These are phyloP conservation scores for Sordaria brevicollis DNA, from an alignment of 495 filamentous ascomycete species.

Conservation along the genomic window DNA sequence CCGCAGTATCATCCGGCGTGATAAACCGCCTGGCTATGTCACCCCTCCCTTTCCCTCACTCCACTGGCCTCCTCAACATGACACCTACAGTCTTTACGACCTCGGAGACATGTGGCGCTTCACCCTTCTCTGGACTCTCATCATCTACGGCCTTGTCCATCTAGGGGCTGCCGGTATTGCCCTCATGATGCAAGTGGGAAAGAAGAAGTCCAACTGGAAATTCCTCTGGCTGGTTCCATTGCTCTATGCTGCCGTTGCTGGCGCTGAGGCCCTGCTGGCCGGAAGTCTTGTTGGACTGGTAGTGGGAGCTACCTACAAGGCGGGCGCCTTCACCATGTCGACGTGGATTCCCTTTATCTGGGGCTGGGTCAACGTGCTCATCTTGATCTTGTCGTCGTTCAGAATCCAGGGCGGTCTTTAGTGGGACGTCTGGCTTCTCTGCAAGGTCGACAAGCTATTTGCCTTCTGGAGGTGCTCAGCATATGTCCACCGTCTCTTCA, in stretches of 20 bases:
- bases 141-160: slow-evolving; percentile 58
- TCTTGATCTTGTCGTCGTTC: slow-evolving; percentile 89
- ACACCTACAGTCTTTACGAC: slow-evolving; percentile 63
- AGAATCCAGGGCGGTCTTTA: slow-evolving; percentile 82
- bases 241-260: slow-evolving; percentile 63
- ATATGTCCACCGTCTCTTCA: slow-evolving; percentile 20
- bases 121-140: slow-evolving; percentile 80
- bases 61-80: slow-evolving; percentile 53
- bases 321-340: slow-evolving; percentile 86
- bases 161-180: slow-evolving; percentile 61
- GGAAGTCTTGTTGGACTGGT: slow-evolving; percentile 83
- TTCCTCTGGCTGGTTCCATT: slow-evolving; percentile 68
- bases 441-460: not conserved
- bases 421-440: slow-evolving; percentile 29
- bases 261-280: slow-evolving; percentile 71
- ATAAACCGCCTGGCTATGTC: slow-evolving; percentile 54
- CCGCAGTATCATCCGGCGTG: slow-evolving; percentile 10
- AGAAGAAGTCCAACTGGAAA: slow-evolving; percentile 51
- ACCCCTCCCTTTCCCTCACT: slow-evolving; percentile 80
- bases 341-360: slow-evolving; percentile 96
- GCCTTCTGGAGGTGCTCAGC: not conserved
- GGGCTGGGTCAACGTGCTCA: slow-evolving; percentile 80
- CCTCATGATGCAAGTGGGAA: slow-evolving; percentile 55
- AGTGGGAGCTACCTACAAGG: slow-evolving; percentile 76
- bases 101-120: slow-evolving; percentile 80